These are phyloP conservation scores for Apiospora hydei DNA, from an alignment of 2,329 filamentous ascomycete species.

Conservation along the genomic window DNA sequence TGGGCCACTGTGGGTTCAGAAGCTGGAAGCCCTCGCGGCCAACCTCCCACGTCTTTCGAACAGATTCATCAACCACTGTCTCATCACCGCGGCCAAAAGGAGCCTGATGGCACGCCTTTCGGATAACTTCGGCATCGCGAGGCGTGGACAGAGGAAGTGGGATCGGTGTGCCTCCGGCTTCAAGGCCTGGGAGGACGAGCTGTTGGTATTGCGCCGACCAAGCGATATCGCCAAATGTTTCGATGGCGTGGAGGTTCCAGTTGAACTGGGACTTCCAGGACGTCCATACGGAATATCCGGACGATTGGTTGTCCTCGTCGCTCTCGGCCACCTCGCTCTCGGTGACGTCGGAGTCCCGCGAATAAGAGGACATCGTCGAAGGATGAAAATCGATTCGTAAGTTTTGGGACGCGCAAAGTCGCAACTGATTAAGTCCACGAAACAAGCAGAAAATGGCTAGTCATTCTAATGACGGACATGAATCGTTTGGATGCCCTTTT, in stretches of 20 bases:
- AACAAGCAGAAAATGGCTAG: too few species aligned
- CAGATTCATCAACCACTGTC: slow-evolving; percentile 46
- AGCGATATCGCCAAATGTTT: neutral
- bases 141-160: slow-evolving; percentile 36
- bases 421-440: too few species aligned
- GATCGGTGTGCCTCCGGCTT: slow-evolving; percentile 34
- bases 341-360: neutral
- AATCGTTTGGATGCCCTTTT: too few species aligned
- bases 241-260: neutral
- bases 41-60: slow-evolving; percentile 50
- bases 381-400: too few species aligned
- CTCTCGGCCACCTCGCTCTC: neutral
- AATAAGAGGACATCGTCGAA: neutral
- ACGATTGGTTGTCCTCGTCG: neutral
- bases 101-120: slow-evolving; percentile 36
- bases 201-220: neutral
- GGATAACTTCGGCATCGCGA: slow-evolving; percentile 37
- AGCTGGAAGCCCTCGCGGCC: slow-evolving; percentile 42
- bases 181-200: slow-evolving; percentile 34
- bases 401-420: too few species aligned
- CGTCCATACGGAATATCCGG: neutral
- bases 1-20: slow-evolving; percentile 47
- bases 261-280: neutral
- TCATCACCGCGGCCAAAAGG: slow-evolving; percentile 47
- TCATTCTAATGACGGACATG: too few species aligned